Conservation (phyloP, 805 yeast species). For the Nadsonia fulvescens region DNA sequence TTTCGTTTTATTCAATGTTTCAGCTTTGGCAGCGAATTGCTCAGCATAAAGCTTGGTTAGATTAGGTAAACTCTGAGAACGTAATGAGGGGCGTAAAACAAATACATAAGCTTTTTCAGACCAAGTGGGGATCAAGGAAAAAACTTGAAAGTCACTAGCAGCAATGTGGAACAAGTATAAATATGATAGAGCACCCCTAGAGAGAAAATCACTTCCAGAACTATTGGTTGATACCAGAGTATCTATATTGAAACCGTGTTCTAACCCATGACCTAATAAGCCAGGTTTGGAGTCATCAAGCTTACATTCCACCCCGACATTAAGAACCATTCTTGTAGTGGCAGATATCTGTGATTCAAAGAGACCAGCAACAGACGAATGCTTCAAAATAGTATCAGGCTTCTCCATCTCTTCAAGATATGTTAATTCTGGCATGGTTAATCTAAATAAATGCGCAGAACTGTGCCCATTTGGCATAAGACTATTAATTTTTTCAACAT, state of each 20-base stretch:
- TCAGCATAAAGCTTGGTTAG: conserved; percentile 38
- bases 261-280: conserved; percentile 67
- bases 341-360: conserved; percentile 60
- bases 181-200: conserved; percentile 35
- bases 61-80: conserved; percentile 47
- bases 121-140: conserved; percentile 49
- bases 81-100: conserved; percentile 48
- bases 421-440: conserved; percentile 49
- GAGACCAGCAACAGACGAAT: conserved; percentile 42
- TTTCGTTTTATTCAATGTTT: too few species aligned
- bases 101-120: conserved; percentile 30
- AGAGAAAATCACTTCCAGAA: conserved; percentile 35
- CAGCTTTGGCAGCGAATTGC: too few species aligned
- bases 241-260: conserved; percentile 63
- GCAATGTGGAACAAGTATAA: conserved; percentile 51
- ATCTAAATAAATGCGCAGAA: conserved; percentile 32
- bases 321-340: conserved; percentile 58
- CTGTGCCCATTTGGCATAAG: conserved; percentile 50
- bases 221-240: conserved; percentile 24
- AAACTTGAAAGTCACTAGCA: conserved; percentile 61
- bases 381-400: conserved; percentile 45
- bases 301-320: conserved; percentile 54
- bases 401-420: conserved; percentile 38
- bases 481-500: conserved; percentile 39
- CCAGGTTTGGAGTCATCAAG: conserved; percentile 64